Evolutionary conservation across 805 yeast genomes (phyloP).

Genomic region (Myxozyma lipomycoides): DNA sequence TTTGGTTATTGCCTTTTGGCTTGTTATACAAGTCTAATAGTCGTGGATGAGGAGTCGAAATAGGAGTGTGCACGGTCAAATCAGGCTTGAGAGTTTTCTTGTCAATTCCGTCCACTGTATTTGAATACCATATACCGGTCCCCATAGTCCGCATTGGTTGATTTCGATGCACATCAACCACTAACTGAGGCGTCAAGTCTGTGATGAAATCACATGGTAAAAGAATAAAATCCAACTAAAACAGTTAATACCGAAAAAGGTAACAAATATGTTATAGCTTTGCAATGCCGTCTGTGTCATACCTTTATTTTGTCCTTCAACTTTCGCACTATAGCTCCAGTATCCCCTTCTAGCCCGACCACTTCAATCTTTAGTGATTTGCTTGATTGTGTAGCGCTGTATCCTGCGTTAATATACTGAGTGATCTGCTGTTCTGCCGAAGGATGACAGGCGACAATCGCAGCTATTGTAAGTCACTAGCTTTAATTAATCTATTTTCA

Average conservation of each 20-base stretch:
- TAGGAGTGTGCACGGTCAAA: slow-evolving; percentile 39
- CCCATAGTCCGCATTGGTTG: slow-evolving; percentile 66
- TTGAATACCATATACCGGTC: slow-evolving; percentile 70
- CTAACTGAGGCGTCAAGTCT: slow-evolving; percentile 82
- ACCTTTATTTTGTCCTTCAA: slow-evolving; percentile 37
- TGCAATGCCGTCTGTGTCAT: neutral
- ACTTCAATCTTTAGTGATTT: slow-evolving; percentile 55
- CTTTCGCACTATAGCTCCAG: slow-evolving; percentile 61
- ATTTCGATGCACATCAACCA: slow-evolving; percentile 78
- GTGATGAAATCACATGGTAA: slow-evolving; percentile 94
- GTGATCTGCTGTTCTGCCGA: slow-evolving; percentile 49
- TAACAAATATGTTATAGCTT: neutral
- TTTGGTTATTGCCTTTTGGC: slow-evolving; percentile 45
- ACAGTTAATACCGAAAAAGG: slow-evolving; percentile 3
- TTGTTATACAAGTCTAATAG: slow-evolving; percentile 70
- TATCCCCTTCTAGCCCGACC: slow-evolving; percentile 47
- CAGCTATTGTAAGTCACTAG: slow-evolving; percentile 34
- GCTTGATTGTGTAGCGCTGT: slow-evolving; percentile 20
- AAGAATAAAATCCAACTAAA: slow-evolving; percentile 58
- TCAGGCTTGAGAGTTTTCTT: slow-evolving; percentile 54
- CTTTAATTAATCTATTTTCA: neutral
- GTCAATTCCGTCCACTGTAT: slow-evolving; percentile 71
- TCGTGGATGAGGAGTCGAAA: slow-evolving; percentile 39
- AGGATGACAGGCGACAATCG: slow-evolving; percentile 45
- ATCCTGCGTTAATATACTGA: slow-evolving; percentile 28